Conservation (phyloP, 306 rosid species). For the Cucurbita pepo region DNA sequence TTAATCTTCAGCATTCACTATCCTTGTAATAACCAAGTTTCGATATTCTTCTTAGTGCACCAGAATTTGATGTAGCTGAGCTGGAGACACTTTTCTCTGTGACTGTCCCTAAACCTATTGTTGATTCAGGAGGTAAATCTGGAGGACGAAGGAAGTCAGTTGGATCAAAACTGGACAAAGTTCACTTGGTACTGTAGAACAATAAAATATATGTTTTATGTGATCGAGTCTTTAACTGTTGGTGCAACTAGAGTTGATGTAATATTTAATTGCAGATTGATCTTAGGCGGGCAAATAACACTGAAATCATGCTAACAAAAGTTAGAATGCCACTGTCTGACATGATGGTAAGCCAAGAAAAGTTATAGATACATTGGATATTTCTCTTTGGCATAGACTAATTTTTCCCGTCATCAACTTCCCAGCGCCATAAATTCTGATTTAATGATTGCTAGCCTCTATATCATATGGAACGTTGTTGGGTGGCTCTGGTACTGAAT, state of each 20-base stretch:
- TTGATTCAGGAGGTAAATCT: conserved; percentile 42
- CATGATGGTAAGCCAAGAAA: conserved; percentile 71
- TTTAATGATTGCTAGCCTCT: background rate
- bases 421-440: background rate
- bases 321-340: conserved; percentile 99
- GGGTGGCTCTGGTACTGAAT: background rate
- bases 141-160: conserved; percentile 64
- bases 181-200: conserved; percentile 44
- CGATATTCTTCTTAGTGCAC: conserved; percentile 45
- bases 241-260: background rate
- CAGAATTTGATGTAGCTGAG: conserved; percentile 92
- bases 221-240: background rate
- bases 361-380: conserved; percentile 3
- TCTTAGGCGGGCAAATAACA: conserved; percentile 87
- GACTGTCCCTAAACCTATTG: conserved; percentile 69
- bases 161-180: conserved; percentile 80
- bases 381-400: background rate
- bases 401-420: background rate
- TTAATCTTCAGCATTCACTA: background rate
- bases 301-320: conserved; percentile 99
- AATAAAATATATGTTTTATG: background rate
- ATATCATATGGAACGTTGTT: background rate
- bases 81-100: conserved; percentile 81
- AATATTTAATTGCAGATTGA: conserved; percentile 48
- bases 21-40: background rate